Percentiles rank a stretch among this genome's conserved stretches.
These are phyloP conservation scores for Fomitopsis schrenkii DNA, from an alignment of 1,284 basidiomycete genomes.

Conservation along the genomic window DNA sequence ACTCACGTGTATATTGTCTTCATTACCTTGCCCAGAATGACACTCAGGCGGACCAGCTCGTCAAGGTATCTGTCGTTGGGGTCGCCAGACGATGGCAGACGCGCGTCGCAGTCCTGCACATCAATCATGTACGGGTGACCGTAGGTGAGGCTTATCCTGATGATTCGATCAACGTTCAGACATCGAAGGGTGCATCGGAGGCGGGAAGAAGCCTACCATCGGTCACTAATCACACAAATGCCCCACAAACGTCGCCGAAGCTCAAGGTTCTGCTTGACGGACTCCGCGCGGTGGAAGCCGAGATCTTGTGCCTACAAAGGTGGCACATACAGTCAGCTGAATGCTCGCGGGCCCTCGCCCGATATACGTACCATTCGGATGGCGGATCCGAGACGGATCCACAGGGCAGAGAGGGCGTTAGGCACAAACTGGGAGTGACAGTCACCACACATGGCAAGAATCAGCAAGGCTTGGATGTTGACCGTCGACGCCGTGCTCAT, in stretches of 20 bases:
- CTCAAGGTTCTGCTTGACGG: constrained; percentile 76
- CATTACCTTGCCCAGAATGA: constrained; percentile 82
- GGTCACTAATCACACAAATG: constrained; percentile 85
- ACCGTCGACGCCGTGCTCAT: constrained; percentile 82
- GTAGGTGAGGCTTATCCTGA: constrained; percentile 73
- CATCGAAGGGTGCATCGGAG: not conserved
- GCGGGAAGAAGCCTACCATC: constrained; percentile 58
- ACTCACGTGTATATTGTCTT: constrained; percentile 86
- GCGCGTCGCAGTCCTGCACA: constrained; percentile 89
- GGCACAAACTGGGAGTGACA: constrained; percentile 78
- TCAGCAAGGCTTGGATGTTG: constrained; percentile 87
- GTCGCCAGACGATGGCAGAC: constrained; percentile 77
- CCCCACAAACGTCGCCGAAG: constrained; percentile 86
- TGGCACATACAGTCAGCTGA: constrained; percentile 13
- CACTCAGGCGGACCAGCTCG: constrained; percentile 83
- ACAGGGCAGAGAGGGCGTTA: constrained; percentile 70
- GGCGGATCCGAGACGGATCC: constrained; percentile 74
- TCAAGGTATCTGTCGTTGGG: constrained; percentile 73
- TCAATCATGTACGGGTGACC: constrained; percentile 91
- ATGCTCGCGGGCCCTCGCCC: not conserved
- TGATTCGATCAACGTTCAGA: not conserved
- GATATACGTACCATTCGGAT: constrained; percentile 73
- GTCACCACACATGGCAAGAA: constrained; percentile 78
- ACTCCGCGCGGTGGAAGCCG: constrained; percentile 84
- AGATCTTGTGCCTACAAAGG: constrained; percentile 80